Percentiles rank a stretch among this genome's conserved stretches.
phyloP scores from a whole-genome alignment of 495 filamentous ascomycete genomes.

The Aspergillus mulundensis region DNA sequence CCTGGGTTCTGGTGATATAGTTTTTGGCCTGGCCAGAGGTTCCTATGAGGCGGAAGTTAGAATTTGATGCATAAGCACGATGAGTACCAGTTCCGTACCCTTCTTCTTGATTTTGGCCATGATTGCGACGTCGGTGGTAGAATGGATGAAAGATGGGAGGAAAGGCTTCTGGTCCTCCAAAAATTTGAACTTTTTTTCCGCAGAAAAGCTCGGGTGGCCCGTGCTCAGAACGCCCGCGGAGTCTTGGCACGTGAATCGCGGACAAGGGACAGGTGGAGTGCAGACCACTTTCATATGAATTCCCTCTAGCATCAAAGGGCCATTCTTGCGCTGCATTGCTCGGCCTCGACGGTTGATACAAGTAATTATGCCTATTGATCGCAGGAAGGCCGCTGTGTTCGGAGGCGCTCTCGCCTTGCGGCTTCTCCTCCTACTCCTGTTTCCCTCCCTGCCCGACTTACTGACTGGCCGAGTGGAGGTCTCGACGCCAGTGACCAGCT shows the following conservation, averaged over 20 bases:
- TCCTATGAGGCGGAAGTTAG: slow-evolving; percentile 43
- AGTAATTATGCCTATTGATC: slow-evolving; percentile 57
- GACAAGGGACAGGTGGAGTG: slow-evolving; percentile 24
- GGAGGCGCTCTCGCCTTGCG: slow-evolving; percentile 72
- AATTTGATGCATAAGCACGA: not conserved
- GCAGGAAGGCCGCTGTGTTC: slow-evolving; percentile 72
- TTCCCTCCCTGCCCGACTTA: slow-evolving; percentile 80
- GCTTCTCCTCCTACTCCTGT: slow-evolving; percentile 71
- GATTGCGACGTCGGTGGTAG: slow-evolving; percentile 17
- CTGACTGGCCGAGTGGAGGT: slow-evolving; percentile 91
- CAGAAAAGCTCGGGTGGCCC: slow-evolving; percentile 30
- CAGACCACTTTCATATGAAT: not conserved
- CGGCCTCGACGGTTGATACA: slow-evolving; percentile 6
- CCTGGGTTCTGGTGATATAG: slow-evolving; percentile 94
- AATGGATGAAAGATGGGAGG: slow-evolving; percentile 29
- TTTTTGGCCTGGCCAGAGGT: slow-evolving; percentile 93
- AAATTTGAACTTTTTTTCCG: slow-evolving; percentile 17
- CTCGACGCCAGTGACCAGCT: slow-evolving; percentile 94
- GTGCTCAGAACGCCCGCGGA: slow-evolving; percentile 32
- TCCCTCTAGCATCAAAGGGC: not conserved
- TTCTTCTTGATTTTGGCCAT: slow-evolving; percentile 95
- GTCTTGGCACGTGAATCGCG: slow-evolving; percentile 23
- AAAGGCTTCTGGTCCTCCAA: not conserved
- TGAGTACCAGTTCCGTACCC: slow-evolving; percentile 42
- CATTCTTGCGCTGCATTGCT: slow-evolving; percentile 9